Evolutionary conservation across 306 rosid species (phyloP).

Genomic region (Prunus mume): DNA sequence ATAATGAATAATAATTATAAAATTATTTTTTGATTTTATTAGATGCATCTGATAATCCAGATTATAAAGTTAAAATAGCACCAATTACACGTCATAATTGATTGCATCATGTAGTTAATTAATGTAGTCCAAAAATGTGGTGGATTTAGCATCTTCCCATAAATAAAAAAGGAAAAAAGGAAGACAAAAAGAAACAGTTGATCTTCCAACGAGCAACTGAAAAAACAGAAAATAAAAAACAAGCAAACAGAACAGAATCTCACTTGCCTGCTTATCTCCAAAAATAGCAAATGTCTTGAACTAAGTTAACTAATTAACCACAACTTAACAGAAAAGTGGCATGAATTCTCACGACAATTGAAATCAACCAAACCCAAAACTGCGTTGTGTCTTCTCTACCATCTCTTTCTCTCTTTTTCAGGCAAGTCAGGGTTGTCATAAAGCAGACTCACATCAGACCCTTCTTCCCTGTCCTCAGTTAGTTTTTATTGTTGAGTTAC

Average conservation of each 20-base stretch:
- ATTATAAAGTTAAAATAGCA: neutral
- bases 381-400: neutral
- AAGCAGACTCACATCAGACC: neutral
- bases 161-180: neutral
- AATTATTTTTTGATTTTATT: no score
- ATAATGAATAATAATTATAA: neutral
- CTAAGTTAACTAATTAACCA: neutral
- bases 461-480: neutral
- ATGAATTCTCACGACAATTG: neutral
- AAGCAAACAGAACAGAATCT: neutral
- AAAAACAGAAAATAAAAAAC: neutral
- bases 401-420: slow-evolving; percentile 3
- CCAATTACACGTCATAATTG: no score
- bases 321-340: neutral
- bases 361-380: neutral
- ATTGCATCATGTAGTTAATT: neutral
- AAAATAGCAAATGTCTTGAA: slow-evolving; percentile 1
- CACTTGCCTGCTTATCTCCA: neutral
- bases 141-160: no score
- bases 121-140: neutral
- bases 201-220: neutral
- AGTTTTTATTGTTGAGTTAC: neutral
- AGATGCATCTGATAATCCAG: neutral
- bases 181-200: neutral
- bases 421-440: slow-evolving; percentile 6